Base-by-base conservation (phyloP, 176 grass and related monocot species). In the Rhynchospora tenuis region DNA sequence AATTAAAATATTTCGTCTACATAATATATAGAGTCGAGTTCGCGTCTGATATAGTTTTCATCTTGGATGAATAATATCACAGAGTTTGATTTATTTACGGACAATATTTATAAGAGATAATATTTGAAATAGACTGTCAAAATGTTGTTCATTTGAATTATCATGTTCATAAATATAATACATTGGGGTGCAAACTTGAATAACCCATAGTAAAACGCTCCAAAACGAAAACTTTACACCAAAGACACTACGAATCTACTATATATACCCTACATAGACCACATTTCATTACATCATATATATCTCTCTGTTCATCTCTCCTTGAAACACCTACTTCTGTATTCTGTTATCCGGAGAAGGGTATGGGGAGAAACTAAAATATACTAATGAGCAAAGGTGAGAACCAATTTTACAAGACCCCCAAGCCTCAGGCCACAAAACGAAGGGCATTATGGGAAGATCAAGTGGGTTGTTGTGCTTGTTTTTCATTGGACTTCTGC, bases 361-460 rank as follows among this genome's bases (percentile, higher is more conserved):
- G 50, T 67, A 81, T 82, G 80, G 59, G 59, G 59, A 22, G 78
- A 81, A 63, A 24, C 33, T 81, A 62, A 67, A 2, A 65, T 48
- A 31, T 23, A 51, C 80, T 82, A 65, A 82, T 82, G 80, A 81
- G 54, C 57, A 81, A 57, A 46, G 58, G 80, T 65, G 61, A 27
- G 22, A 65, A 48, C 10, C 9, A 52, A n/a, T 17, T 64, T 50
- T 82, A 82, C 79, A 64, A 64, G n/a, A 81, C 57, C 28, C 20
- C 20, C 59, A 33, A 55, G 27, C 52, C 33, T 23, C 28, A 80
- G 27, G 38, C 31, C 43, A 28, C 73, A 17, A 31, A 10, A 28
- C 66, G 80, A 65, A 82, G 92, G 87, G 87, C 22, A 84, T 48
- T 50, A 80, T 82, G 61, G 88, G 61, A 46, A 79, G 47, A 74